Percentiles rank a stretch among this genome's conserved stretches.
These are phyloP conservation scores for Aureobasidium vineae DNA, from an alignment of 2,329 filamentous ascomycete species.

Conservation along the genomic window DNA sequence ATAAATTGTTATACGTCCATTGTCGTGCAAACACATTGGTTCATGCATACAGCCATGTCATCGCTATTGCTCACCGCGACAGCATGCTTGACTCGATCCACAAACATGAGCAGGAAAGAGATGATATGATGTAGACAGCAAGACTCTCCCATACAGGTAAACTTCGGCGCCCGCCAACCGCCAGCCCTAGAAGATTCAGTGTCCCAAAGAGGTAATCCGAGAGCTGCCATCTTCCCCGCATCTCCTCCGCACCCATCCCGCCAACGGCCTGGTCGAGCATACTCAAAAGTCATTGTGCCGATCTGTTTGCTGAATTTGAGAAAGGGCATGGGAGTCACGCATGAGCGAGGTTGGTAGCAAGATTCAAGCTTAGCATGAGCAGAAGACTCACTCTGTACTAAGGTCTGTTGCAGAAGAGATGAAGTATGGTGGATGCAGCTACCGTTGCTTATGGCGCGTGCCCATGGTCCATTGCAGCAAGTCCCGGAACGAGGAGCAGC, in stretches of 20 bases:
- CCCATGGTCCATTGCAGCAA: not conserved
- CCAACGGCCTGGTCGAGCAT: slow-evolving; percentile 9
- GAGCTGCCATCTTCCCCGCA: slow-evolving; percentile 1
- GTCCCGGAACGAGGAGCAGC: slow-evolving; percentile 6
- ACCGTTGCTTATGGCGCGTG: not conserved
- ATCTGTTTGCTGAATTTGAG: not conserved
- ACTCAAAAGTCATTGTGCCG: not conserved
- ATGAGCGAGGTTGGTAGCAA: not conserved
- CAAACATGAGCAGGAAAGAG: not conserved
- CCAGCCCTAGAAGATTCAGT: not conserved
- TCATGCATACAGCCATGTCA: not conserved
- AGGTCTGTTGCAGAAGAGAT: not conserved
- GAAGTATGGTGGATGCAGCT: not conserved
- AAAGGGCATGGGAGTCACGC: not conserved
- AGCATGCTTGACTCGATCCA: not conserved
- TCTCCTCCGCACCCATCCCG: not conserved
- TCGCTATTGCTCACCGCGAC: not conserved
- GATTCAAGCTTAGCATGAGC: too few species aligned
- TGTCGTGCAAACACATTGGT: not conserved
- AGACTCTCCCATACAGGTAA: not conserved
- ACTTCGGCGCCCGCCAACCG: not conserved
- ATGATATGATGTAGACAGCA: not conserved
- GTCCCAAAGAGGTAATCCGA: slow-evolving; percentile 3
- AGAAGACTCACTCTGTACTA: too few species aligned
- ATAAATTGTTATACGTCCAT: not conserved